Base-by-base conservation (phyloP, 2,329 filamentous ascomycete genomes). In the Westerdykella aurantiaca region DNA sequence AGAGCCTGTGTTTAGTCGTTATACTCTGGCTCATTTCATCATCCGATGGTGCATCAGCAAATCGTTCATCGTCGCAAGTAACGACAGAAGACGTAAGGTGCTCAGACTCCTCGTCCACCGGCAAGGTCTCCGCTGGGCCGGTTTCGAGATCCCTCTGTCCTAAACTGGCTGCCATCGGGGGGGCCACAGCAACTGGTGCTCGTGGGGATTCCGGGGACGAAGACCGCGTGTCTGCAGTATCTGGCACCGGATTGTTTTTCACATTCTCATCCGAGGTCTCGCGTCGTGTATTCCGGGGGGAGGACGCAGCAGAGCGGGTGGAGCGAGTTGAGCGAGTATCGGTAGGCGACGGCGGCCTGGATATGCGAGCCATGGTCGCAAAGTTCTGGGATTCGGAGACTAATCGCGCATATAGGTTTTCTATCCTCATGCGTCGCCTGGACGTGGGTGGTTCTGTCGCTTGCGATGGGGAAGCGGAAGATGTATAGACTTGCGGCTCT, bases 381-480 rank as follows among this genome's bases (percentile, higher is more conserved):
- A 86, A 85, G 33, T 81, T 75, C 38, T 80, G 81, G 14, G 81
- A 79, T 52, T 87, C 82, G 3, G 82, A 83, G 34, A 86, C 80
- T 22, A 87, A 63, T 50, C 77, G 78, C 12, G 81, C 83, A 17
- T 78, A 76, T 25, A 88, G 77, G 40, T 78, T 78, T 13, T 77
- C 75, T n/a, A 87, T 68, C 13, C 74, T 76, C 39, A 87, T 71
- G 45, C 81, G 78, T 18, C 83, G 75, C 60, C 85, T 86, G 60
- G 79, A 83, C 18, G 73, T 73, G 2, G 70, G 57, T 10, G 50
- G 18, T 6, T 45, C 44, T 41, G 45, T 21, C 38, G 53, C 11
- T 16, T 43, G 42, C 12, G 44, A 44, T 6, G 43, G 22, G 29
- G 52, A 33, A 14, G 4, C 7, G 5, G 56, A 47, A 5, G 47